phyloP scores from a whole-genome alignment of 2,329 filamentous ascomycete species.

The Orbilia oligospora region DNA sequence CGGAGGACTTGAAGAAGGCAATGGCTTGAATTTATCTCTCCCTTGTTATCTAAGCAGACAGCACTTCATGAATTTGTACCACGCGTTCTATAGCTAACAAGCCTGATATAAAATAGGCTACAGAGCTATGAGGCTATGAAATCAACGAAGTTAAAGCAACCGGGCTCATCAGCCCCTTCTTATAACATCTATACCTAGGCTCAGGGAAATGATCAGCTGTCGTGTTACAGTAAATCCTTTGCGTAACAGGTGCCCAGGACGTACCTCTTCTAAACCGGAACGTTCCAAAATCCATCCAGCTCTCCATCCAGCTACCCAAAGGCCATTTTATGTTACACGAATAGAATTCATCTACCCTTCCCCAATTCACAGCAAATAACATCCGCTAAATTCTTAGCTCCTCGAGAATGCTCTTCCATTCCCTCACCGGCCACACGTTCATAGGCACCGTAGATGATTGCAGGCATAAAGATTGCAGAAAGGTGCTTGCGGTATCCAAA shows the following conservation, averaged over 20 bases:
- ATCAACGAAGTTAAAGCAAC: not conserved
- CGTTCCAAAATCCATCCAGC: not conserved
- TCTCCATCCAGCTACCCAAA: not conserved
- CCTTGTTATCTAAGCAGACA: not conserved
- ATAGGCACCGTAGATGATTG: slow-evolving; percentile 34
- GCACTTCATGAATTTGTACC: not conserved
- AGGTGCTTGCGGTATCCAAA: slow-evolving; percentile 44
- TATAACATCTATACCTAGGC: not conserved
- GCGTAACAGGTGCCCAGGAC: not conserved
- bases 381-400: slow-evolving; percentile 28
- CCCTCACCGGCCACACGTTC: slow-evolving; percentile 28
- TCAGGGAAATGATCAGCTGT: not conserved
- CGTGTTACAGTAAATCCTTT: not conserved
- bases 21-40: slow-evolving; percentile 23
- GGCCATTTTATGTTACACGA: not conserved
- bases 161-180: not conserved
- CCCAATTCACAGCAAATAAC: slow-evolving; percentile 47
- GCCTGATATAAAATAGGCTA: not conserved
- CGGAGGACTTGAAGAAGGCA: slow-evolving; percentile 40
- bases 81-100: not conserved
- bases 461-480: slow-evolving; percentile 36
- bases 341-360: slow-evolving; percentile 15
- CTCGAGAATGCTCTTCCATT: slow-evolving; percentile 29
- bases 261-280: not conserved
- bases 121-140: not conserved